phyloP scores from a whole-genome alignment of 495 filamentous ascomycete species.

The Darksidea phi region DNA sequence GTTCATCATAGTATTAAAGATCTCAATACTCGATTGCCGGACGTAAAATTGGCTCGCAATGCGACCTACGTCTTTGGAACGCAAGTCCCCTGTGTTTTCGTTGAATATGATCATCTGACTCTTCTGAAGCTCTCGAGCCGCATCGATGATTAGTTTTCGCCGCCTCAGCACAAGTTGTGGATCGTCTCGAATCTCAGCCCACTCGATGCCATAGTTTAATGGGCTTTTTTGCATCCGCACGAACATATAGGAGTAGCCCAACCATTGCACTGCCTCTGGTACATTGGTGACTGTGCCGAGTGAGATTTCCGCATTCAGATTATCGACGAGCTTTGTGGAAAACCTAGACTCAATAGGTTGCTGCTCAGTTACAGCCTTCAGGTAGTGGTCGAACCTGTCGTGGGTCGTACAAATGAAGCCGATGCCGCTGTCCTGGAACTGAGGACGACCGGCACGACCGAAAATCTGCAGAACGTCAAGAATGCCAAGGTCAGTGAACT shows the following conservation, averaged over 20 bases:
- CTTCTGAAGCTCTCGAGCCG: slow-evolving; percentile 77
- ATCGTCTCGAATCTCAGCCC: slow-evolving; percentile 84
- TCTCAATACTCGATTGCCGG: slow-evolving; percentile 84
- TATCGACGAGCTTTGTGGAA: slow-evolving; percentile 87
- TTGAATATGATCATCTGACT: slow-evolving; percentile 99
- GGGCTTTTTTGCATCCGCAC: slow-evolving; percentile 94
- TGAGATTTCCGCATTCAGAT: slow-evolving; percentile 91
- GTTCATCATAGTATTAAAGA: slow-evolving; percentile 92
- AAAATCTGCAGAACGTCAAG: slow-evolving; percentile 98
- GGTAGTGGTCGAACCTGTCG: slow-evolving; percentile 89
- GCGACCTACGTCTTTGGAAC: slow-evolving; percentile 88
- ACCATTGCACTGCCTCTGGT: slow-evolving; percentile 91
- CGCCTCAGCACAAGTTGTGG: slow-evolving; percentile 78
- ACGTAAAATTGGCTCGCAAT: slow-evolving; percentile 98
- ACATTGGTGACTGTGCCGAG: slow-evolving; percentile 94
- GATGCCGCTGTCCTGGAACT: slow-evolving; percentile 93
- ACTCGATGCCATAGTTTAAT: slow-evolving; percentile 92
- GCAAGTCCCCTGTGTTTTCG: slow-evolving; percentile 83
- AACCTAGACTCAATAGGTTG: slow-evolving; percentile 95
- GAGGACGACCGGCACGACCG: slow-evolving; percentile 92
- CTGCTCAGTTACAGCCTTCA: slow-evolving; percentile 89
- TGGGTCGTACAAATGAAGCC: slow-evolving; percentile 95
- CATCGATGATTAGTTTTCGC: slow-evolving; percentile 78
- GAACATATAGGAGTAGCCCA: slow-evolving; percentile 96
- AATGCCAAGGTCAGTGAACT: slow-evolving; percentile 95